Percentiles rank a stretch among this genome's conserved stretches.
Evolutionary conservation across 164 flowering plant genomes (phyloP).

Genomic region (Berberis vulgaris): DNA sequence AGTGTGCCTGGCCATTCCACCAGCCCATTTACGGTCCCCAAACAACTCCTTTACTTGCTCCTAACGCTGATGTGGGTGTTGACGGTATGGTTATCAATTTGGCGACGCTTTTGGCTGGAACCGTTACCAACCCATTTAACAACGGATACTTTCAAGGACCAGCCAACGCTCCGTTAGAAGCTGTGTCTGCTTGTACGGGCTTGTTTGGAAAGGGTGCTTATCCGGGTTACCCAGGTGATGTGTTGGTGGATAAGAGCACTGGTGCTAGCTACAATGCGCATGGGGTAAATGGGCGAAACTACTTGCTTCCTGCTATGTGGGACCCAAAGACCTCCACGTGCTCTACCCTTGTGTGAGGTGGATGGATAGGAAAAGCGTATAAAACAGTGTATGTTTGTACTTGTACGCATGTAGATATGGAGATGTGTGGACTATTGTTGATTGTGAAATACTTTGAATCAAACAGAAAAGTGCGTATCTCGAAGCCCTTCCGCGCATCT

Average conservation of each 20-base stretch:
- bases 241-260: slow-evolving; percentile 41
- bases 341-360: background rate
- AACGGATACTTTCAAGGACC: too few relatives aligned
- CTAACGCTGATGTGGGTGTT: slow-evolving; percentile 56
- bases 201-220: slow-evolving; percentile 62
- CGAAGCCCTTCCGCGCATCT: too few relatives aligned
- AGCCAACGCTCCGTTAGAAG: slow-evolving; percentile 42
- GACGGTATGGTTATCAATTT: slow-evolving; percentile 35
- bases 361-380: too few relatives aligned
- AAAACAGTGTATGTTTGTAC: too few relatives aligned
- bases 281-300: slow-evolving; percentile 5
- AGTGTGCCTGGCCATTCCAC: too few relatives aligned
- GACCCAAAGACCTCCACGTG: slow-evolving; percentile 2
- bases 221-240: slow-evolving; percentile 70
- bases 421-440: too few relatives aligned
- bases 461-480: too few relatives aligned
- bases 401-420: too few relatives aligned
- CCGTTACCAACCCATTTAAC: slow-evolving; percentile 4
- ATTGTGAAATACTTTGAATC: too few relatives aligned
- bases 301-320: slow-evolving; percentile 7
- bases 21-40: too few relatives aligned
- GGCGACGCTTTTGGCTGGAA: slow-evolving; percentile 61
- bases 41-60: slow-evolving; percentile 58
- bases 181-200: slow-evolving; percentile 77
- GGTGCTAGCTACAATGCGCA: slow-evolving; percentile 77